These are phyloP conservation scores for Suillus luteus DNA, from an alignment of 768 basidiomycete species.

Conservation along the genomic window DNA sequence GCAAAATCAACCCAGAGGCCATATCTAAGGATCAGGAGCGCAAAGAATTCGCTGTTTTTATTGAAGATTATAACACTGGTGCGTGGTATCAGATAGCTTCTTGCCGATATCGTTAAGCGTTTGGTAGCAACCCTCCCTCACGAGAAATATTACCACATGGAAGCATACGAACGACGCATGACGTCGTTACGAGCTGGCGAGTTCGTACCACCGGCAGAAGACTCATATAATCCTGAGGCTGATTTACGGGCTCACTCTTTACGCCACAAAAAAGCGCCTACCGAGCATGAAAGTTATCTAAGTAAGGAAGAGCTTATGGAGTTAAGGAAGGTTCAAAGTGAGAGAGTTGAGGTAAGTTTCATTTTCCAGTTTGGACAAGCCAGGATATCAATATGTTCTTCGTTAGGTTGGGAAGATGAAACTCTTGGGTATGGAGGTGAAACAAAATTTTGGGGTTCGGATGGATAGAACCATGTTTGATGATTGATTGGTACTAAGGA, in stretches of 20 bases:
- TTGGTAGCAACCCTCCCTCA: constrained; percentile 82
- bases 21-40: constrained; percentile 82
- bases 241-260: constrained; percentile 79
- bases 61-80: constrained; percentile 87
- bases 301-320: constrained; percentile 80
- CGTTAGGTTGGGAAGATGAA: constrained; percentile 79
- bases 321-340: constrained; percentile 79
- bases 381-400: background rate
- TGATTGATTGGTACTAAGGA: constrained; percentile 24
- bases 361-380: constrained; percentile 9
- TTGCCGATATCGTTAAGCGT: constrained; percentile 5
- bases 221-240: constrained; percentile 78
- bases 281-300: constrained; percentile 75
- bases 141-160: constrained; percentile 95
- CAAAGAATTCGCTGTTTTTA: constrained; percentile 81
- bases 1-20: constrained; percentile 88
- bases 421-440: constrained; percentile 84
- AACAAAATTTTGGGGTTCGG: constrained; percentile 80
- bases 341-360: constrained; percentile 69
- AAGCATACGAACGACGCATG: constrained; percentile 84
- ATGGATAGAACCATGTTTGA: constrained; percentile 78
- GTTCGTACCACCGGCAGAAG: constrained; percentile 69
- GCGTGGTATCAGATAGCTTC: constrained; percentile 16
- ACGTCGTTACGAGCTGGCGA: constrained; percentile 81
- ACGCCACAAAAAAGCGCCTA: constrained; percentile 65